Conservation (phyloP, 1,284 basidiomycete species). For the Grifola frondosa region DNA sequence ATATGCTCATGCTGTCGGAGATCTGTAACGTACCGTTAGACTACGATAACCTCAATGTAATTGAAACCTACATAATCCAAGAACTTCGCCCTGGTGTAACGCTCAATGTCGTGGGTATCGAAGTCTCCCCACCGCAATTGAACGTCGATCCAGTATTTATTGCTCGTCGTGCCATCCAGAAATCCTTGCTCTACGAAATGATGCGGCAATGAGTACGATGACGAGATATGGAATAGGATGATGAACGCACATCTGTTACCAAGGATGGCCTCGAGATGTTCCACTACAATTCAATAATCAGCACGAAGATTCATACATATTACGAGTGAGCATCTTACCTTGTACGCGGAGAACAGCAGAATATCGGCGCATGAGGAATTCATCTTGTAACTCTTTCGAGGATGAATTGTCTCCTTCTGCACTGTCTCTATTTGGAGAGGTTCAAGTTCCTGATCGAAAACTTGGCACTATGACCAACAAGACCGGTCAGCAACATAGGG, state of each 20-base stretch:
- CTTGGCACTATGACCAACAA: slow-evolving; percentile 74
- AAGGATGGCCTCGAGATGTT: slow-evolving; percentile 96
- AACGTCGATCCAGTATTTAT: slow-evolving; percentile 99
- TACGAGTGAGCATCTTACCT: slow-evolving; percentile 40
- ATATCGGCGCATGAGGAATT: slow-evolving; percentile 98
- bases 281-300: slow-evolving; percentile 58
- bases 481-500: neutral
- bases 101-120: slow-evolving; percentile 97
- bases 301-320: neutral
- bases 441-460: slow-evolving; percentile 98
- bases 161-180: slow-evolving; percentile 94
- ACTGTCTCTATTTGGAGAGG: slow-evolving; percentile 99
- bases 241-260: slow-evolving; percentile 78
- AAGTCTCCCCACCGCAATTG: slow-evolving; percentile 99
- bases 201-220: slow-evolving; percentile 10
- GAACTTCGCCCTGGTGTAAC: slow-evolving; percentile 98
- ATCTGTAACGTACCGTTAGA: slow-evolving; percentile 46
- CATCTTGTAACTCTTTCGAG: slow-evolving; percentile 99
- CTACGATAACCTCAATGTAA: slow-evolving; percentile 6
- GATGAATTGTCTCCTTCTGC: slow-evolving; percentile 99
- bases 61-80: slow-evolving; percentile 76
- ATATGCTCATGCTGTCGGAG: slow-evolving; percentile 96
- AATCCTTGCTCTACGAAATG: slow-evolving; percentile 77
- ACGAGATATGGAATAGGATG: neutral
- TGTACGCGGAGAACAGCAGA: slow-evolving; percentile 94